Conservation (phyloP, 371 early-diverging fungal species). For the Batkoa obscura region DNA sequence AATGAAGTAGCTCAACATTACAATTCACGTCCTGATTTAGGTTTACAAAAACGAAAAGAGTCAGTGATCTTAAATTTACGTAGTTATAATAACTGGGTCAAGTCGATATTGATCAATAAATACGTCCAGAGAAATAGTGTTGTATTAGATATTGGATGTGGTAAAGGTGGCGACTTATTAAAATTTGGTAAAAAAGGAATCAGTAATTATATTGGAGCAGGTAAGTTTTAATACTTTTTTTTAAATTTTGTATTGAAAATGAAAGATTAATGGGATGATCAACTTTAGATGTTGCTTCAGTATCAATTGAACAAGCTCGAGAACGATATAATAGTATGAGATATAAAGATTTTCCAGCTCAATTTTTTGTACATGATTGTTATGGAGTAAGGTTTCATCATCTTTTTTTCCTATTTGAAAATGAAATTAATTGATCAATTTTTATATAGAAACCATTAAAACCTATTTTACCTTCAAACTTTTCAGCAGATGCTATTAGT, state of each 20-base stretch:
- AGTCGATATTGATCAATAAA: slow-evolving; percentile 64
- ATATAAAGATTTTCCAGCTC: slow-evolving; percentile 35
- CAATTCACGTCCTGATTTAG: too few relatives aligned
- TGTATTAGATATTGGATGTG: slow-evolving; percentile 93
- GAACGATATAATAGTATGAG: slow-evolving; percentile 42
- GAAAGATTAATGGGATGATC: neutral
- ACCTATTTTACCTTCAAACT: neutral
- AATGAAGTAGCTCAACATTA: too few relatives aligned
- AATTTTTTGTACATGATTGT: slow-evolving; percentile 66
- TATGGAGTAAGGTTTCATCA: slow-evolving; percentile 35
- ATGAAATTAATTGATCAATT: neutral
- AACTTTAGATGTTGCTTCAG: slow-evolving; percentile 71
- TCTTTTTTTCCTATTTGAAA: neutral
- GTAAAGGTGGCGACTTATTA: slow-evolving; percentile 97
- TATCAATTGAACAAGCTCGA: slow-evolving; percentile 78
- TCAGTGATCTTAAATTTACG: slow-evolving; percentile 76
- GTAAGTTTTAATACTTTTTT: slow-evolving; percentile 12
- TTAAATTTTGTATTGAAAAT: neutral
- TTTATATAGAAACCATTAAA: neutral
- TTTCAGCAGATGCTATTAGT: slow-evolving; percentile 52
- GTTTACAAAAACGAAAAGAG: too few relatives aligned
- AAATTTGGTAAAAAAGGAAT: slow-evolving; percentile 75
- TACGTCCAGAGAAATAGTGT: slow-evolving; percentile 24
- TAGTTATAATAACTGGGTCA: slow-evolving; percentile 94
- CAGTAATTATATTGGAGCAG: slow-evolving; percentile 46